Evolutionary conservation across 2,329 filamentous ascomycete species (phyloP), one percentile per base, ranked within the genome.

Genomic region (Hypocreales sp.): DNA sequence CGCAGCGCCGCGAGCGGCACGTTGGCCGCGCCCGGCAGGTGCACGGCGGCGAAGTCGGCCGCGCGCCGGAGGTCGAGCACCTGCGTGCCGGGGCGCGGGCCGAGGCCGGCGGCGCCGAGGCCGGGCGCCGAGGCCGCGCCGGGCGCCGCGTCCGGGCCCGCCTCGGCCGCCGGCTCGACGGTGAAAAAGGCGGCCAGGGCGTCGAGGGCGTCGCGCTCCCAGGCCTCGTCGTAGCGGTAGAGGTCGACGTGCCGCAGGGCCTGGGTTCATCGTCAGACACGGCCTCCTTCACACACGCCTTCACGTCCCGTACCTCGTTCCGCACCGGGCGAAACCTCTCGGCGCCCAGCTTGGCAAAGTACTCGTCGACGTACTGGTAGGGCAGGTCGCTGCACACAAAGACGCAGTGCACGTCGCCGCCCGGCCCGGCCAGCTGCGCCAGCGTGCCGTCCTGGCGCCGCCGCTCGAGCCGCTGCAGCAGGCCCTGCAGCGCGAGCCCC

Each of bases 381-480:
- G 70, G 70, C 13, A 74, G 44, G 34, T 75, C 70, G 32, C 67
- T 71, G 44, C 68, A 74, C 18, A 72, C 49, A 42, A 75, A 75
- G 3, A 71, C 66, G 24, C 62, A 67, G 28, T 63, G 51, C 8
- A 61, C 53, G 53, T 58, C 48, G 3, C 61, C 58, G 24, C 59
- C 50, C 2, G 50, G 44, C 3, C 58, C 60, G 4, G 56, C 50
- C 8, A 71, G 42, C n/a, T 58, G 46, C 2, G 45, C 31, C 5
- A 71, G 42, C 0, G 47, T 60, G 2, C 56, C 59, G 0, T 53
- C 53, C 1, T 46, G 41, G 40, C 68, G 70, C 12, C 47, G 44
- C 34, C 58, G 61, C 29, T 55, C 50, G 3, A 72, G 40, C 31
- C 60, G 58, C 26, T 66, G 54, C 33, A 61, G 55, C 8, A 64